phyloP scores from a whole-genome alignment of 1,284 basidiomycete species.

The Coniferiporia weirii region DNA sequence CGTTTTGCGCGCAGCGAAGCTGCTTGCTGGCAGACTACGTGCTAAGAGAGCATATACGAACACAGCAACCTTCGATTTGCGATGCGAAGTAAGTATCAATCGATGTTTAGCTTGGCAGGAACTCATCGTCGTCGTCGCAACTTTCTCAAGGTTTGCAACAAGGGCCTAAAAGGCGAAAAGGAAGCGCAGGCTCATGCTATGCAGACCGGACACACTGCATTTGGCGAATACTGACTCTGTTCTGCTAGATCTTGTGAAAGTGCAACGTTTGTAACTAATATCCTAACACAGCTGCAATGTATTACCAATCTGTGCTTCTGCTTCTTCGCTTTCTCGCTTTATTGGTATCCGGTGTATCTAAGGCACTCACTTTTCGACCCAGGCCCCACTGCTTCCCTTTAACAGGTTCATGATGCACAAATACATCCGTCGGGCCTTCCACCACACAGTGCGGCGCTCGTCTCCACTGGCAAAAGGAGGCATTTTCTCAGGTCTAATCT shows the following conservation, averaged over 20 bases:
- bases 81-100: slow-evolving; percentile 60
- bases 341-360: no score
- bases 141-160: slow-evolving; percentile 54
- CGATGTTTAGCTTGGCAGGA: neutral
- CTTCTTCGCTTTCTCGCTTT: no score
- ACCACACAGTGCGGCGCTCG: no score
- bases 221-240: slow-evolving; percentile 74
- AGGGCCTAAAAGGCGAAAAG: slow-evolving; percentile 88
- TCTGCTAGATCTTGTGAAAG: neutral
- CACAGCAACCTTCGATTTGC: slow-evolving; percentile 83
- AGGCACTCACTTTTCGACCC: no score
- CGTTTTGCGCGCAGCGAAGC: slow-evolving; percentile 61
- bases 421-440: no score
- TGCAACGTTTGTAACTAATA: no score
- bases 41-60: slow-evolving; percentile 83
- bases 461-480: no score
- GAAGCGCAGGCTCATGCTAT: slow-evolving; percentile 84
- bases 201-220: slow-evolving; percentile 79
- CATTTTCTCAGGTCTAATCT: no score
- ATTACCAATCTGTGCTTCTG: no score
- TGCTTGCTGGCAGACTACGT: slow-evolving; percentile 68
- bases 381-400: no score
- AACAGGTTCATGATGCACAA: no score
- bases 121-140: neutral
- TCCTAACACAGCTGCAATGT: no score